Conservation (phyloP, 805 yeast species). For the Saccharomycopsis oosterbeekiorum region DNA sequence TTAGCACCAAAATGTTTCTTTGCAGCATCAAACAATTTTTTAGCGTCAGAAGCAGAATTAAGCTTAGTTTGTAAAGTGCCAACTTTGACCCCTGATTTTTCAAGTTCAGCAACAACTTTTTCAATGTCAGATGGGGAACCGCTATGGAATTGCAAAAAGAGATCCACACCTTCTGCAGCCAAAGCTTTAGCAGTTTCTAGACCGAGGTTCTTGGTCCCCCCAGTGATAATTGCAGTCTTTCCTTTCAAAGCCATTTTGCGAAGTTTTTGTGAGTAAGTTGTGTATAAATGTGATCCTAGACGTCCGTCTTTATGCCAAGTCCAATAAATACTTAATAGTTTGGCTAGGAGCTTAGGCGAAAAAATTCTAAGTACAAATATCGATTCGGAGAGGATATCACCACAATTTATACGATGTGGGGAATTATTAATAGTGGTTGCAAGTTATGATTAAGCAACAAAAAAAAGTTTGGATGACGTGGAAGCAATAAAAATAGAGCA, state of each 20-base stretch:
- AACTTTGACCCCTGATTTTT: slow-evolving; percentile 29
- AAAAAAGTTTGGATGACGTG: neutral
- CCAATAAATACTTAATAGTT: neutral
- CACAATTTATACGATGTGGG: neutral
- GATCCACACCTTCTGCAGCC: slow-evolving; percentile 43
- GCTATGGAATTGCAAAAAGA: slow-evolving; percentile 49
- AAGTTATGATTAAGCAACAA: neutral
- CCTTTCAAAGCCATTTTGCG: slow-evolving; percentile 25
- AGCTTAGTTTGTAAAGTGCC: slow-evolving; percentile 35
- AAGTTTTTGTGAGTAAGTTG: slow-evolving; percentile 2
- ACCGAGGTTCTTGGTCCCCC: slow-evolving; percentile 57
- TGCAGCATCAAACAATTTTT: slow-evolving; percentile 38
- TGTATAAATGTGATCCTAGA: neutral
- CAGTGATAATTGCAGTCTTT: slow-evolving; percentile 46
- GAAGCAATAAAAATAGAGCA: neutral
- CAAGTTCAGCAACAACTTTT: slow-evolving; percentile 25
- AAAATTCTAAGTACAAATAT: neutral
- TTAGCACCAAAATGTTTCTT: slow-evolving; percentile 26
- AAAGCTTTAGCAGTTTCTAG: slow-evolving; percentile 42
- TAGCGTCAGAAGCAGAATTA: slow-evolving; percentile 32
- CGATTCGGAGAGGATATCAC: neutral
- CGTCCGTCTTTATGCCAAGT: neutral
- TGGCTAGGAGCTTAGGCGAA: neutral
- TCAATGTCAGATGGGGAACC: slow-evolving; percentile 26
- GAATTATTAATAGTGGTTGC: neutral